A percentile compares a stretch with the other conserved stretches of the same genome.
phyloP scores from a whole-genome alignment of 2,329 filamentous ascomycete species.

The Diaporthe caulivora region DNA sequence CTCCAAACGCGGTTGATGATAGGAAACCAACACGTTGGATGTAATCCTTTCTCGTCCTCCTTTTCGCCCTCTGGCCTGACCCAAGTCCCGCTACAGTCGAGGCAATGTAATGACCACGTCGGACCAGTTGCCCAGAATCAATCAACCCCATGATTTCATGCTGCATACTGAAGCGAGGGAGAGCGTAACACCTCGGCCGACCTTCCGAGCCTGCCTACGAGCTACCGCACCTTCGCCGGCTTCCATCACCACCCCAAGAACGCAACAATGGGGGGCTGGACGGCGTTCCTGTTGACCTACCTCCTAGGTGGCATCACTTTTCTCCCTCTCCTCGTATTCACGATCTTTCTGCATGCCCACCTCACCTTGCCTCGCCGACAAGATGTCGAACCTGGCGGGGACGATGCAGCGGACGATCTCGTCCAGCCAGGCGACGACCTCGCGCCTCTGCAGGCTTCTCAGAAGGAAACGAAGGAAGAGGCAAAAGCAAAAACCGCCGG shows the following conservation, averaged over 20 bases:
- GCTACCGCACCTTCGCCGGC: slow-evolving; percentile 4
- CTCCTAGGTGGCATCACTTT: slow-evolving; percentile 90
- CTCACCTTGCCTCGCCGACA: slow-evolving; percentile 71
- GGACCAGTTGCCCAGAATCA: slow-evolving; percentile 26
- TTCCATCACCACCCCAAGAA: neutral
- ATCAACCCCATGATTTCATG: slow-evolving; percentile 34
- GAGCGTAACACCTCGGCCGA: slow-evolving; percentile 34
- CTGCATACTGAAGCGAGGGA: slow-evolving; percentile 37
- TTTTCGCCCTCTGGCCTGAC: neutral
- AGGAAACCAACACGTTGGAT: slow-evolving; percentile 27
- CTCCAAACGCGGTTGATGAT: slow-evolving; percentile 27
- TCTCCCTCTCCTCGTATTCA: slow-evolving; percentile 76
- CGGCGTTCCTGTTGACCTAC: slow-evolving; percentile 79
- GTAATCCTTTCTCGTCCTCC: slow-evolving; percentile 2
- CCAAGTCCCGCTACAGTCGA: neutral
- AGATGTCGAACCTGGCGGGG: slow-evolving; percentile 49
- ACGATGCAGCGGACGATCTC: slow-evolving; percentile 55
- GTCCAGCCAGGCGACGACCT: slow-evolving; percentile 74
- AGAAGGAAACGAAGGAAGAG: slow-evolving; percentile 70
- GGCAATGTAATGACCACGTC: slow-evolving; percentile 37
- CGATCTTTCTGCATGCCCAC: slow-evolving; percentile 76
- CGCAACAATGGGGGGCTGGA: slow-evolving; percentile 62
- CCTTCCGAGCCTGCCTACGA: slow-evolving; percentile 17
- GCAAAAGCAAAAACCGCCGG: slow-evolving; percentile 61
- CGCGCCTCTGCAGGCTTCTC: slow-evolving; percentile 71